Percentiles rank a stretch among this genome's conserved stretches.
phyloP scores from a whole-genome alignment of 495 filamentous ascomycete species.

The Penicillium verhagenii region DNA sequence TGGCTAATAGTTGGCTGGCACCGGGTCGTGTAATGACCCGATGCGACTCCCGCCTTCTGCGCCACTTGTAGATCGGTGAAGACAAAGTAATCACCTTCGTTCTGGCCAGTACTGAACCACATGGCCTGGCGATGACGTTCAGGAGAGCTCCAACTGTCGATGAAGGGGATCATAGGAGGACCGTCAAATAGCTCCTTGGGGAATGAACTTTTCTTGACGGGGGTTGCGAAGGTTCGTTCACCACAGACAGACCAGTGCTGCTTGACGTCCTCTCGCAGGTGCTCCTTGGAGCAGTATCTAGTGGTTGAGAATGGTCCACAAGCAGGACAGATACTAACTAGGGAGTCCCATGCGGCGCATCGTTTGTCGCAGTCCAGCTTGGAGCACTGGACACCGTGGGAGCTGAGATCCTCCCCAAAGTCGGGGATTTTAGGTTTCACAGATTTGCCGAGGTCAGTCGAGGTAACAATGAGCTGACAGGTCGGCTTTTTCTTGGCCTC shows the following conservation, averaged over 20 bases:
- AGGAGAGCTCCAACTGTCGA: constrained; percentile 29
- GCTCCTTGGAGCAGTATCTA: constrained; percentile 42
- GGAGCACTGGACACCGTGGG: constrained; percentile 26
- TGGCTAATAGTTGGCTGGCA: background rate
- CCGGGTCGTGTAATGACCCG: no score
- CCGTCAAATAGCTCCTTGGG: constrained; percentile 13
- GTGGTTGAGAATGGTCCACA: constrained; percentile 44
- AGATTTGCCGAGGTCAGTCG: no score
- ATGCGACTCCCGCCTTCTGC: no score
- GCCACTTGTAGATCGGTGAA: constrained; percentile 41
- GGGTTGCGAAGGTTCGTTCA: constrained; percentile 13
- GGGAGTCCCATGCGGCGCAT: constrained; percentile 51
- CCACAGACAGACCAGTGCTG: constrained; percentile 37
- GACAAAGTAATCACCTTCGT: constrained; percentile 40
- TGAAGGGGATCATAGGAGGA: constrained; percentile 28
- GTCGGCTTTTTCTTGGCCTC: no score
- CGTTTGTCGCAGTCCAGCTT: constrained; percentile 34
- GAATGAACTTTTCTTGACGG: constrained; percentile 18
- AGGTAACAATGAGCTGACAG: no score
- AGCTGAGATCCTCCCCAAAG: no score
- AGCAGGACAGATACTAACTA: constrained; percentile 36
- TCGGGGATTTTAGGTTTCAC: no score
- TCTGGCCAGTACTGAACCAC: constrained; percentile 22
- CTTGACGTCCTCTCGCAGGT: constrained; percentile 35
- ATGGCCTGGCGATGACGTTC: constrained; percentile 40